phyloP scores from a whole-genome alignment of 2,329 filamentous ascomycete genomes.

The Elsinoe australis region DNA sequence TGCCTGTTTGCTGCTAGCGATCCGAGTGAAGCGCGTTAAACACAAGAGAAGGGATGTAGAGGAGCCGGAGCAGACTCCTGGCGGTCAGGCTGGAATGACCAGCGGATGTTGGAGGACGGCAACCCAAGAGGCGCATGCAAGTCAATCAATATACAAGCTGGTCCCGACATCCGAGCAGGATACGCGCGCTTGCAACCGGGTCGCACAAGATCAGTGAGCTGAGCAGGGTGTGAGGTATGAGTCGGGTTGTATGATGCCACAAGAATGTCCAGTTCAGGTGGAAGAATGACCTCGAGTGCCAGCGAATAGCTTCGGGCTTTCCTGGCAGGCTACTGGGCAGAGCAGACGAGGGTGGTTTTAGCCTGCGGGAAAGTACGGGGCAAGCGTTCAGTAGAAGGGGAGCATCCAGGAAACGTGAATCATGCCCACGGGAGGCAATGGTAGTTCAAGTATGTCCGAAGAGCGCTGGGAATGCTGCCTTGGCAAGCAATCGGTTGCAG shows the following conservation, averaged over 20 bases:
- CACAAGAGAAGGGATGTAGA: constrained; percentile 2
- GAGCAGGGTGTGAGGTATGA: constrained; percentile 4
- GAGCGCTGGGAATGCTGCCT: neutral
- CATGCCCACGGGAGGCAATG: neutral
- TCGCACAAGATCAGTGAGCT: constrained; percentile 9
- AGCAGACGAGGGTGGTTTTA: neutral
- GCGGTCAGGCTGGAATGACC: constrained; percentile 2
- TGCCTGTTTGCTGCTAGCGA: neutral
- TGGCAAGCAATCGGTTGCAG: neutral
- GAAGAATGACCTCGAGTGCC: constrained; percentile 11
- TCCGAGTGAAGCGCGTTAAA: neutral
- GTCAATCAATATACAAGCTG: constrained; percentile 9
- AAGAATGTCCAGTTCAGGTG: constrained; percentile 1
- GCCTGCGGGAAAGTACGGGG: constrained; percentile 3
- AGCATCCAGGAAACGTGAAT: neutral
- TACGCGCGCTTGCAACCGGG: constrained; percentile 7
- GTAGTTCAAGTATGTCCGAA: neutral
- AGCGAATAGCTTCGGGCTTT: constrained; percentile 9
- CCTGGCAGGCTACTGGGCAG: constrained; percentile 8
- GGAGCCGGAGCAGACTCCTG: constrained; percentile 2
- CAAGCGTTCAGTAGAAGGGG: neutral
- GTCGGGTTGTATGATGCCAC: constrained; percentile 2
- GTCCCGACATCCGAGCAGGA: constrained; percentile 12
- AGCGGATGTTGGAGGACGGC: constrained; percentile 8
- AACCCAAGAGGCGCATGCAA: constrained; percentile 9